Evolutionary conservation across 768 basidiomycete genomes (phyloP).

Genomic region (Cyclocybe cylindracea): DNA sequence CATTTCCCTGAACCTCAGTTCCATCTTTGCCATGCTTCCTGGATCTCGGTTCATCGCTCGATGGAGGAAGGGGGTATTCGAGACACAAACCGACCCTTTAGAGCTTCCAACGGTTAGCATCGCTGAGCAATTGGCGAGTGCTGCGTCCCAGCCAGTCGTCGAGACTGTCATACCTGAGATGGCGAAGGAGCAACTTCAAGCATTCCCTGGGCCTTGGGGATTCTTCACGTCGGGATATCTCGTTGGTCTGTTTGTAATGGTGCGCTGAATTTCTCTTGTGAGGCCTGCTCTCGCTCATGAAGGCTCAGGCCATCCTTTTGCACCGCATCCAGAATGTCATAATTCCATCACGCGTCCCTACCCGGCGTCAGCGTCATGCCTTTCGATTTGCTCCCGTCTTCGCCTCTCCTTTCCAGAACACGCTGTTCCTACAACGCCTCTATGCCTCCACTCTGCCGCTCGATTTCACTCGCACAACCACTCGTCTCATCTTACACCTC

Average conservation of each 20-base stretch:
- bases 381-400: constrained; percentile 21
- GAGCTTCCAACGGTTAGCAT: constrained; percentile 8
- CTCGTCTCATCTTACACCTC: constrained; percentile 59
- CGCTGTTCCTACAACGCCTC: constrained; percentile 23
- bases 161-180: not conserved
- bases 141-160: not conserved
- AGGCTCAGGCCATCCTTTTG: constrained; percentile 58
- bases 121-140: constrained; percentile 11
- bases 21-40: constrained; percentile 39
- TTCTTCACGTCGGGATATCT: constrained; percentile 79
- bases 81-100: constrained; percentile 8
- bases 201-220: constrained; percentile 62
- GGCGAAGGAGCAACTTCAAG: constrained; percentile 7
- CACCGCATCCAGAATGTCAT: constrained; percentile 81
- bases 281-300: too few species aligned
- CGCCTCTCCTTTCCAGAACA: constrained; percentile 15
- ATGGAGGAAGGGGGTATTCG: constrained; percentile 14
- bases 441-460: constrained; percentile 57
- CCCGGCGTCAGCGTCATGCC: constrained; percentile 26
- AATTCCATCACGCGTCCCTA: constrained; percentile 55
- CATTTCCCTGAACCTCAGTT: constrained; percentile 50
- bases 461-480: constrained; percentile 58
- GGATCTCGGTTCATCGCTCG: constrained; percentile 17
- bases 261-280: constrained; percentile 23
- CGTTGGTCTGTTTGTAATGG: constrained; percentile 66